Percentiles rank a stretch among this genome's conserved stretches.
phyloP scores from a whole-genome alignment of 768 basidiomycete genomes.

The Tephrocybe sp. region DNA sequence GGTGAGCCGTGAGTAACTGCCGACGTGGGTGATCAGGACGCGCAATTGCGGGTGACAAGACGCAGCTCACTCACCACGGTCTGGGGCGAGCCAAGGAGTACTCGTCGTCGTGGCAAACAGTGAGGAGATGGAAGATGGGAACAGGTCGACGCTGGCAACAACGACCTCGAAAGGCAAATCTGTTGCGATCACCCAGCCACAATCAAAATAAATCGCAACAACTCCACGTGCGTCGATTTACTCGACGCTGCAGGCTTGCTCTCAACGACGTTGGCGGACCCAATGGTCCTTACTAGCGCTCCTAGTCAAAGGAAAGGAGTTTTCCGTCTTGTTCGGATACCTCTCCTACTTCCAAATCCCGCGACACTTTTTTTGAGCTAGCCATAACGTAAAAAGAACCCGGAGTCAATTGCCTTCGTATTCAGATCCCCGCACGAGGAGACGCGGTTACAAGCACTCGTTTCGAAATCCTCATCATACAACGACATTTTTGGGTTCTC shows the following conservation, averaged over 20 bases:
- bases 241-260: too few relatives aligned
- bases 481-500: too few relatives aligned
- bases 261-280: too few relatives aligned
- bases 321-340: slow-evolving; percentile 12
- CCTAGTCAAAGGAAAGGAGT: neutral
- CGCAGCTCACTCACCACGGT: slow-evolving; percentile 17
- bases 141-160: slow-evolving; percentile 31
- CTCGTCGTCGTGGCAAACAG: slow-evolving; percentile 15
- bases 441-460: neutral
- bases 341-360: slow-evolving; percentile 3
- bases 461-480: neutral
- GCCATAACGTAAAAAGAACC: slow-evolving; percentile 9
- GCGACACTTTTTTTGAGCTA: slow-evolving; percentile 3
- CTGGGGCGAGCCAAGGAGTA: slow-evolving; percentile 2
- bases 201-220: slow-evolving; percentile 32
- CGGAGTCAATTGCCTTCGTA: slow-evolving; percentile 3
- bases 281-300: neutral
- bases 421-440: slow-evolving; percentile 10
- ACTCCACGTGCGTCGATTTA: slow-evolving; percentile 23
- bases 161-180: slow-evolving; percentile 29
- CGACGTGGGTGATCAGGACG: slow-evolving; percentile 11
- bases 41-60: neutral
- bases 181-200: slow-evolving; percentile 37
- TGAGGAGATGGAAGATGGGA: slow-evolving; percentile 19
- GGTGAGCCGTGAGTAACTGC: slow-evolving; percentile 18